Evolutionary conservation across 306 rosid species (phyloP).

Genomic region (Malus orientalis): DNA sequence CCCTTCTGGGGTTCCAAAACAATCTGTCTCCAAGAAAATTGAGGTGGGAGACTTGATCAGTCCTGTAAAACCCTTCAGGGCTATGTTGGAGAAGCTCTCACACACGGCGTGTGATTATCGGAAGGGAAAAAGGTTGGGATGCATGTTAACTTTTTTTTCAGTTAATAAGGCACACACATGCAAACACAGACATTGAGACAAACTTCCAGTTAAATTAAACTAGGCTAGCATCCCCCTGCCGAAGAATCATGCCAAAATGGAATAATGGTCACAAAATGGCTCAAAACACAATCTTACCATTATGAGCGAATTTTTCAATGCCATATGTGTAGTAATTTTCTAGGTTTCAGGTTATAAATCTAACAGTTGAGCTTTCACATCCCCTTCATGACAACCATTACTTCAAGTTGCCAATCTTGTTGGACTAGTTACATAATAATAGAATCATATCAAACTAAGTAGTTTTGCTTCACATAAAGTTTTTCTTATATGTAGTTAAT

Average conservation of each 20-base stretch:
- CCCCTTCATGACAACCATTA: background rate
- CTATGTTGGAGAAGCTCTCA: background rate
- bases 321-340: background rate
- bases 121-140: background rate
- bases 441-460: background rate
- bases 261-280: background rate
- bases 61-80: background rate
- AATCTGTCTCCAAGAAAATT: background rate
- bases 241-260: background rate
- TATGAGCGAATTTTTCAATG: background rate
- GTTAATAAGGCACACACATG: background rate
- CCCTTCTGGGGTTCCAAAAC: background rate
- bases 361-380: background rate
- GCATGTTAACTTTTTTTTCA: background rate
- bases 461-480: background rate
- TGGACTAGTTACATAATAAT: background rate
- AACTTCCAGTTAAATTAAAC: background rate
- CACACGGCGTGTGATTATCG: background rate
- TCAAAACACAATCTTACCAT: background rate
- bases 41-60: background rate
- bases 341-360: background rate
- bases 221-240: background rate
- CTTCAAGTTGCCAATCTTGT: background rate
- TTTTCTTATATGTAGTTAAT: background rate
- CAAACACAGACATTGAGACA: background rate